Evolutionary conservation across 2,329 filamentous ascomycete species (phyloP).

Genomic region (Endocalyx cinctus): DNA sequence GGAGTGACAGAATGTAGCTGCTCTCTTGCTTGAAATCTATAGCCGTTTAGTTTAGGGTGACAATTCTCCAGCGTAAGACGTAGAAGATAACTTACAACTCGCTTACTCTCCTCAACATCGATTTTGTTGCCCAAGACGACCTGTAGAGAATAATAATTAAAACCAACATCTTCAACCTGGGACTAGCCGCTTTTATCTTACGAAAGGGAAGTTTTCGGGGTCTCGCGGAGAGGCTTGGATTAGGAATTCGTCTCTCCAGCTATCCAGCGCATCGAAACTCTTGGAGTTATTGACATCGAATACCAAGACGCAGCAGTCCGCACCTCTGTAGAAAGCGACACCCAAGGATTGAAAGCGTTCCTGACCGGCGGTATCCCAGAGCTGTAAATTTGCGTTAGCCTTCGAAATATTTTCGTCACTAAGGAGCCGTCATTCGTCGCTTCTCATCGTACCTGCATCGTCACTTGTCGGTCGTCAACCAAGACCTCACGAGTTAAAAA

Average conservation of each 20-base stretch:
- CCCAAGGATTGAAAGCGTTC: conserved; percentile 96
- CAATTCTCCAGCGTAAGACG: no score
- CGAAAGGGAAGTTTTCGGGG: conserved; percentile 96
- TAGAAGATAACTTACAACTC: conserved; percentile 57
- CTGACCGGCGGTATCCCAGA: conserved; percentile 97
- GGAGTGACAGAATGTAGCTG: conserved; percentile 95
- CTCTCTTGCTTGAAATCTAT: conserved; percentile 89
- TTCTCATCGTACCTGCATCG: conserved; percentile 73
- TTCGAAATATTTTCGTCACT: no score
- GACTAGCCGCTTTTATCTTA: conserved; percentile 41
- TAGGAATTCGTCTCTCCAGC: conserved; percentile 96
- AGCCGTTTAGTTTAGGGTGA: conserved; percentile 16
- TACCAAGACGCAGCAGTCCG: conserved; percentile 95
- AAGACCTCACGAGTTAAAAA: conserved; percentile 97
- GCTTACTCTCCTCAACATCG: conserved; percentile 95
- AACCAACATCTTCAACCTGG: no score
- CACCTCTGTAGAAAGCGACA: conserved; percentile 94
- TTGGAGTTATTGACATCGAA: conserved; percentile 99
- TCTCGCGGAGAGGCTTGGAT: conserved; percentile 96
- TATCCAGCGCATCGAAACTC: conserved; percentile 97
- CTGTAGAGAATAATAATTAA: no score
- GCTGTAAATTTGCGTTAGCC: conserved; percentile 46
- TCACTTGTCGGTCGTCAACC: conserved; percentile 94
- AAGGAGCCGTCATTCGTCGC: not conserved
- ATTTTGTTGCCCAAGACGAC: conserved; percentile 99